These are phyloP conservation scores for Ruellia speciosa DNA, from an alignment of 305 asterid species.

Conservation along the genomic window DNA sequence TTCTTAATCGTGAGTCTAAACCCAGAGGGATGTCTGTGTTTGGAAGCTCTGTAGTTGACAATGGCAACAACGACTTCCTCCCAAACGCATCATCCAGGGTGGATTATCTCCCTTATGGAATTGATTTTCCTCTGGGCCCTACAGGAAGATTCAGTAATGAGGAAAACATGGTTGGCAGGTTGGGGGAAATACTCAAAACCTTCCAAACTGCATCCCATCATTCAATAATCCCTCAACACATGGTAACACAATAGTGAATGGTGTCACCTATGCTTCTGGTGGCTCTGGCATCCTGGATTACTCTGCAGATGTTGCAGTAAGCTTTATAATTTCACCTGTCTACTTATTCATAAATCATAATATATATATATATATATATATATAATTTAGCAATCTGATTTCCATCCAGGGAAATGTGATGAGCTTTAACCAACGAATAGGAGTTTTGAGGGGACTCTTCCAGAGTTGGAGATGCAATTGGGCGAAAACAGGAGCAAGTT, in stretches of 20 bases:
- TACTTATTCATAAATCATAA: no score
- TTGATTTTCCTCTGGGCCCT: conserved; percentile 50
- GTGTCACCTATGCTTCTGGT: conserved; percentile 71
- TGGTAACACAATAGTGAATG: conserved; percentile 41
- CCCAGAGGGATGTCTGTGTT: conserved; percentile 60
- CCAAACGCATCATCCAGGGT: conserved; percentile 40
- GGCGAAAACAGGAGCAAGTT: conserved; percentile 16
- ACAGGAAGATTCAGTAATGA: conserved; percentile 72
- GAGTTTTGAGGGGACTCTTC: conserved; percentile 47
- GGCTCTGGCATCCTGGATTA: conserved; percentile 70
- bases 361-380: no score
- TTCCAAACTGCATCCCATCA: conserved; percentile 42
- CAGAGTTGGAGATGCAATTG: conserved; percentile 41
- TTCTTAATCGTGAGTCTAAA: conserved; percentile 2
- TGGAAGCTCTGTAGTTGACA: conserved; percentile 75
- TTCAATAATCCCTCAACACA: conserved; percentile 52
- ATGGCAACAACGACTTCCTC: conserved; percentile 69
- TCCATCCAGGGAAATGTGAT: conserved; percentile 48
- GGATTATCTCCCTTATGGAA: conserved; percentile 56
- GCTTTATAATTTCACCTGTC: no score
- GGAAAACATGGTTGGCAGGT: conserved; percentile 42
- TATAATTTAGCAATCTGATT: not conserved
- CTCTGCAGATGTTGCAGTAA: conserved; percentile 49
- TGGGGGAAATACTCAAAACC: conserved; percentile 33
- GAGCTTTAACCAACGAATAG: conserved; percentile 48